Percentiles rank a stretch among this genome's conserved stretches.
These are phyloP conservation scores for Monosporascus ibericus DNA, from an alignment of 2,329 filamentous ascomycete species.

Conservation along the genomic window DNA sequence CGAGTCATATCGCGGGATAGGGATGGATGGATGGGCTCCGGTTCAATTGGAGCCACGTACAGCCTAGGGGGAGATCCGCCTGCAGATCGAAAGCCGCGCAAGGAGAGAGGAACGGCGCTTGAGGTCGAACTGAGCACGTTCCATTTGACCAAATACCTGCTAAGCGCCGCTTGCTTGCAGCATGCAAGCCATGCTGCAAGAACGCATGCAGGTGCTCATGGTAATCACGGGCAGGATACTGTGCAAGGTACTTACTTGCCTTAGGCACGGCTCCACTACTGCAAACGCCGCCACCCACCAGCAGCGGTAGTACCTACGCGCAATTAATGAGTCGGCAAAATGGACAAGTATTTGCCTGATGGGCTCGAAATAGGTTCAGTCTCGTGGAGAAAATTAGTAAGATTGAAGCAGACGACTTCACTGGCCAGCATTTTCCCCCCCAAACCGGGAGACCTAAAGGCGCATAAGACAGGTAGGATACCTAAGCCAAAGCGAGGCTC, in stretches of 20 bases:
- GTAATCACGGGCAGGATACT: not conserved
- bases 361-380: too few relatives aligned
- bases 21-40: not conserved
- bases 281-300: not conserved
- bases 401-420: too few relatives aligned
- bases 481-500: too few relatives aligned
- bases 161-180: constrained; percentile 1
- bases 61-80: not conserved
- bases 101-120: not conserved
- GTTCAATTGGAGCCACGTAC: not conserved
- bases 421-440: too few relatives aligned
- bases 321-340: too few relatives aligned
- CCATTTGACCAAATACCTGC: not conserved
- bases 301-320: too few relatives aligned
- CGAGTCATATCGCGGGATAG: not conserved
- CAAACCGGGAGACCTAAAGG: too few relatives aligned
- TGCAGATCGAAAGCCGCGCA: not conserved
- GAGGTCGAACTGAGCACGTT: not conserved
- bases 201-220: not conserved
- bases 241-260: not conserved
- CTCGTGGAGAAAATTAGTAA: too few relatives aligned
- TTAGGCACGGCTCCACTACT: not conserved
- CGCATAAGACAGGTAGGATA: too few relatives aligned
- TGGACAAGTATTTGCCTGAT: too few relatives aligned
- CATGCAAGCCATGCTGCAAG: not conserved